Evolutionary conservation across 805 yeast genomes (phyloP), one percentile per base, ranked within the genome.

Genomic region (Metschnikowia vanudenii): DNA sequence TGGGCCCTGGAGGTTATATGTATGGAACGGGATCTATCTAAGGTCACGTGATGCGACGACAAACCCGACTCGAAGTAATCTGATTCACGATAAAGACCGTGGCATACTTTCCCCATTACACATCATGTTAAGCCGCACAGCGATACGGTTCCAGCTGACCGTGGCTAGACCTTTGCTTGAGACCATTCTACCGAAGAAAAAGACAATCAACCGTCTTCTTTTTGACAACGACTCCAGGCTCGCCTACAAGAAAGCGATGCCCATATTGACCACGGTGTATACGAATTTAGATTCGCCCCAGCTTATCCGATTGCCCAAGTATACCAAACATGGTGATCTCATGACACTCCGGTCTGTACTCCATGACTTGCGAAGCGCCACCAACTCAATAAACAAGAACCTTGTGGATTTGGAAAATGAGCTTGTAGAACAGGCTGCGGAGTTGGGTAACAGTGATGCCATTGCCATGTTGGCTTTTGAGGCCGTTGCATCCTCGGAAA

Each of bases 401-500:
- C 65, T 85, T 17, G 68, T 85, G 4, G 78, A 69, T 12, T 67
- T 88, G 30, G 96, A 90, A 59, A 79, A 82, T 52, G 82, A 80
- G 52, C 63, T 91, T 17, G 76, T 90, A n/a, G 95, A 89, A 49
- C 76, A 76, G 42, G 88, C 96, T 12, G 96, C 96, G 0, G 95
- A 87, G 57, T 57, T 80, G 57, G 96, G 97, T 0, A 81, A 85
- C 56, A 78, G 81, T 52, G 88, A 89, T 63, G 96, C 97, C 0
- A 79, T 90, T 18, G 73, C 92, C 0, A 69, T 87, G 11, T 62
- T 91, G 17, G 81, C 92, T 3, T 88, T 83, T 53, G 81, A 83
- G 40, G 81, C 87, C 1, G 64, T 87, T 24, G 46, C 52, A 9
- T 39, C 41, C n/a, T 35, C 39, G 8, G 51, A 45, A 8, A 41